Evolutionary conservation across 805 yeast species (phyloP).

Genomic region (Metschnikowia corniflorae): DNA sequence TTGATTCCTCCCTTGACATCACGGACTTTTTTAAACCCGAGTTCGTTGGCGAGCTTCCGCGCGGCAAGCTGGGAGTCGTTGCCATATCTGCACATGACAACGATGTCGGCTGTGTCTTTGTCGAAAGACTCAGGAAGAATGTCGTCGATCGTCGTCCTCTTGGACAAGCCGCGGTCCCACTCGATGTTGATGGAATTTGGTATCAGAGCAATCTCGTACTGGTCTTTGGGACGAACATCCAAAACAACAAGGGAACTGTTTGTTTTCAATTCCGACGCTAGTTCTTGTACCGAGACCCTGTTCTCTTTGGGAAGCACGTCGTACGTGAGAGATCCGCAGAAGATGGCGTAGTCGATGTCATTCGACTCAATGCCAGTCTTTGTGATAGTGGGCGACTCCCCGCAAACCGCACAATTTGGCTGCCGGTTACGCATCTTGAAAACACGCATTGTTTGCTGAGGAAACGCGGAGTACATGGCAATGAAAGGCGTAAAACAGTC

Average conservation of each 20-base stretch:
- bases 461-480: slow-evolving; percentile 63
- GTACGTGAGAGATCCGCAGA: slow-evolving; percentile 65
- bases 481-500: slow-evolving; percentile 66
- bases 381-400: slow-evolving; percentile 49
- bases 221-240: slow-evolving; percentile 82
- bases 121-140: slow-evolving; percentile 20
- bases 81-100: slow-evolving; percentile 81
- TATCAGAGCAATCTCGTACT: slow-evolving; percentile 63
- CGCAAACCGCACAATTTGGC: slow-evolving; percentile 60
- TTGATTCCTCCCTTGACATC: slow-evolving; percentile 80
- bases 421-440: slow-evolving; percentile 79
- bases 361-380: slow-evolving; percentile 43
- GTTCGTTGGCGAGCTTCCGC: slow-evolving; percentile 46
- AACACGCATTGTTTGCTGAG: slow-evolving; percentile 59
- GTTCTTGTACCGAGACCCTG: slow-evolving; percentile 45
- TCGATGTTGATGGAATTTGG: slow-evolving; percentile 63
- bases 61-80: slow-evolving; percentile 87
- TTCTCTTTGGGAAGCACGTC: slow-evolving; percentile 42
- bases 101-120: slow-evolving; percentile 30
- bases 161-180: slow-evolving; percentile 41
- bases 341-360: slow-evolving; percentile 58
- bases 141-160: slow-evolving; percentile 19
- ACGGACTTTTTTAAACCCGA: slow-evolving; percentile 46
- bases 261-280: slow-evolving; percentile 20
- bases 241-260: slow-evolving; percentile 37